These are phyloP conservation scores for Epicoccum sorghinum DNA, from an alignment of 2,329 filamentous ascomycete species.

Conservation along the genomic window DNA sequence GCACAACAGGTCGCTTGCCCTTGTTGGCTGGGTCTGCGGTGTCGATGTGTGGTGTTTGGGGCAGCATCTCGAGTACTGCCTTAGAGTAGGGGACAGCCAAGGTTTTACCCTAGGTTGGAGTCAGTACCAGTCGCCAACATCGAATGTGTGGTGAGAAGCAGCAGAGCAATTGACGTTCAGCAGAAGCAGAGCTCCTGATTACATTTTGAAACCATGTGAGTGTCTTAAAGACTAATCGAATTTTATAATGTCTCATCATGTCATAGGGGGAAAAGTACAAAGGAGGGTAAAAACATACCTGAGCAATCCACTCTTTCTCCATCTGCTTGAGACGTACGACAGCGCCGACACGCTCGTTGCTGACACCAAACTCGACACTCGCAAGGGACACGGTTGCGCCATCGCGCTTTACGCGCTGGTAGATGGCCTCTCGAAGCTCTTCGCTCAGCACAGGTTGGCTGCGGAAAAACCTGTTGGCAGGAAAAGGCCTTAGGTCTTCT, in stretches of 20 bases:
- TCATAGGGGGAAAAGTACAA: conserved; percentile 15
- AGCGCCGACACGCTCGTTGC: conserved; percentile 83
- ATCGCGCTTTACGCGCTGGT: conserved; percentile 67
- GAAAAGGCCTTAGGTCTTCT: conserved; percentile 66
- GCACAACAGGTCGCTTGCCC: conserved; percentile 49
- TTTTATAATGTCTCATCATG: conserved; percentile 74
- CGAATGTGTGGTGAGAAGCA: not conserved
- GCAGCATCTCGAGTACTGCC: conserved; percentile 81
- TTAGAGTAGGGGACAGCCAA: conserved; percentile 77
- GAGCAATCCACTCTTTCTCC: conserved; percentile 75
- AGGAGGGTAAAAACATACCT: conserved; percentile 65
- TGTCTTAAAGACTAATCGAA: conserved; percentile 99
- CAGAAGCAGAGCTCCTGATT: conserved; percentile 67
- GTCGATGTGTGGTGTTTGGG: conserved; percentile 59
- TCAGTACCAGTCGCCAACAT: conserved; percentile 20
- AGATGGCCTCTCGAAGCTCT: conserved; percentile 74
- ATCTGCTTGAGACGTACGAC: conserved; percentile 85
- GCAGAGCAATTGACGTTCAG: conserved; percentile 58
- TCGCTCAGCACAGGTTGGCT: conserved; percentile 78
- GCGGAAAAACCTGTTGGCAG: conserved; percentile 72
- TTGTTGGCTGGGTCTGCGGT: conserved; percentile 33
- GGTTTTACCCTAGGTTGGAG: conserved; percentile 68
- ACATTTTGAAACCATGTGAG: conserved; percentile 81
- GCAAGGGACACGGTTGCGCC: conserved; percentile 73
- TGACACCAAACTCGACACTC: conserved; percentile 77